Evolutionary conservation across 2,329 filamentous ascomycete genomes (phyloP), one percentile per base, ranked within the genome.

Genomic region (Exophiala sp.): DNA sequence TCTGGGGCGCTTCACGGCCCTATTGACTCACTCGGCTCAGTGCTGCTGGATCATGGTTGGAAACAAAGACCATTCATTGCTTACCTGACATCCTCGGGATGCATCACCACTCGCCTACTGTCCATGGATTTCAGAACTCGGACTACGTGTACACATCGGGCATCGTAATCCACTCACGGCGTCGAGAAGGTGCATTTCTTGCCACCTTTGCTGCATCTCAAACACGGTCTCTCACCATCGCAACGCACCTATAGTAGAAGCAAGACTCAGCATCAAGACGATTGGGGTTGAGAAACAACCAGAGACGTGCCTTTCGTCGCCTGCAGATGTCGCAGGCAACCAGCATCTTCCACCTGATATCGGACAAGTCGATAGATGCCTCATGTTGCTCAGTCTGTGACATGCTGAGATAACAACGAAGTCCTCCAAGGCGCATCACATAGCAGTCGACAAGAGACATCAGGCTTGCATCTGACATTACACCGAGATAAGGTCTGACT

Each of bases 181-280:
- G 46, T 48, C 13, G 46, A 48, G 38, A 48, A 48, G n/a, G 46
- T 48, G 37, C 46, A 48, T 42, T 48, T n/a, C 38, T 48, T 48
- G 24, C 27, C 27, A 35, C 46, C 27, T 48, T 48, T 48, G 27
- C 38, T 42, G 46, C 46, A 48, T 35, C 46, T 42, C 38, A 43
- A 43, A 43, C 46, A 48, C 14, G 46, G 46, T 48, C 46, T 48
- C 38, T 48, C 23, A 10, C 46, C 46, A 23, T 43, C 38, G 35
- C 46, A 48, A 14, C 46, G 46, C 16, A 43, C 46, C 23, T 48
- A 19, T 18, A 19, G n/a, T 39, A 19, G 37, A 18, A 19, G 37
- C 6, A 27, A 27, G 40, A 43, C 18, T 30, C 21, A 43, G 40
- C 22, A 11, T 9, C 8, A 14, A 9, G 11, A 43, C 19, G 24